Evolutionary conservation across 768 basidiomycete species (phyloP), one percentile per base, ranked within the genome.

Genomic region (Inosperma sp.): DNA sequence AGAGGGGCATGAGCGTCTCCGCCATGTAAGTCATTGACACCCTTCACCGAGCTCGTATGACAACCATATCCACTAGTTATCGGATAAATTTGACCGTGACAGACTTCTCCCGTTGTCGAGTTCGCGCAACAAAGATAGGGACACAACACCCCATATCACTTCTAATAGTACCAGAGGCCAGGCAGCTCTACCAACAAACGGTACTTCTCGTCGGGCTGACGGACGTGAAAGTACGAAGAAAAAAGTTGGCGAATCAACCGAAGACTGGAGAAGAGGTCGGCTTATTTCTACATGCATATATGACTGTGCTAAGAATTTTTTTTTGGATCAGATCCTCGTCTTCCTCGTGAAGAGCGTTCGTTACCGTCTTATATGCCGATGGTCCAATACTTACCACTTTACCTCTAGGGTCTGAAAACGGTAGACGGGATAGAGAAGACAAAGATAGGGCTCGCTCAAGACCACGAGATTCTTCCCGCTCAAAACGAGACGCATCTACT

Each of bases 51-150:
- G 45, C 44, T 19, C 45, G 39, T 19, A 47, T 40, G n/a, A 29
- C 41, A 42, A 51, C 60, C 17, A 59, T 35, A 10, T 29, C 51
- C 36, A 40, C 10, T 54, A 93, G 89, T 75, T 92, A 16, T 90
- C 89, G 14, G 89, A 93, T 66, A 90, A 88, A 67, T 92, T 84
- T 59, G 89, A 91, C 70, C 84, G 88, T 36, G 87, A 88, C 64
- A 82, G 87, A 41, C 76, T 88, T 45, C 69, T 81, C 57, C 79
- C 78, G 13, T 57, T 74, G 37, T 62, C 74, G 39, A 70, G 68
- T 49, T 61, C 80, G 46, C 74, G 86, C 40, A 74, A 68, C 49
- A 86, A 86, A 63, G 86, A 89, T 55, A 75, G 86, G 60, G 88
- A 89, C 53, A 56, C 69, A 33, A 78, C 81, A 14, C 79, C 84